These are phyloP conservation scores for Xylaria polymorpha DNA, from an alignment of 2,329 filamentous ascomycete species.

Conservation along the genomic window DNA sequence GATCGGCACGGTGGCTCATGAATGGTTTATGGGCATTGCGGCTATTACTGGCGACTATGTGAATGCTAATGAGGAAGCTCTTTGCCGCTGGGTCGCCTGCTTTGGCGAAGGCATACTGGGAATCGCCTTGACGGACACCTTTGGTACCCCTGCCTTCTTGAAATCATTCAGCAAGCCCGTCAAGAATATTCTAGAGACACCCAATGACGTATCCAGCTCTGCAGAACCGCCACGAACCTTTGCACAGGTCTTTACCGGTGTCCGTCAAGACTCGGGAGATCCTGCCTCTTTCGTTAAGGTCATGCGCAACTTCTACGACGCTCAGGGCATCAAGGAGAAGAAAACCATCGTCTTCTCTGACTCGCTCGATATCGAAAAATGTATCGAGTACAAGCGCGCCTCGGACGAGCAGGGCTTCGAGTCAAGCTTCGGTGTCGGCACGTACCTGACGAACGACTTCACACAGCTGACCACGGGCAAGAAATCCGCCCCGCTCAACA, in stretches of 20 bases:
- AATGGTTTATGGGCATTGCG: conserved; percentile 99
- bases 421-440: conserved; percentile 93
- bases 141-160: conserved; percentile 91
- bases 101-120: conserved; percentile 87
- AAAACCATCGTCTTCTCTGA: conserved; percentile 97
- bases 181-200: conserved; percentile 57
- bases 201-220: conserved; percentile 50
- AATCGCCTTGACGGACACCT: conserved; percentile 95
- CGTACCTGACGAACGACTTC: conserved; percentile 96
- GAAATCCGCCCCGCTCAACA: conserved; percentile 93
- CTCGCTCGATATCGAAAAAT: conserved; percentile 89
- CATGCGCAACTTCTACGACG: conserved; percentile 84
- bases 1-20: conserved; percentile 90
- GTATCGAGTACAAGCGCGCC: conserved; percentile 87
- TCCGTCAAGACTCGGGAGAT: conserved; percentile 91
- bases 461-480: conserved; percentile 74
- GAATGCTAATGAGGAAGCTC: conserved; percentile 82
- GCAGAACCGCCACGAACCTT: conserved; percentile 70
- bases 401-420: conserved; percentile 84
- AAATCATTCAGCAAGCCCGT: conserved; percentile 80
- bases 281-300: conserved; percentile 81
- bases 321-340: conserved; percentile 77
- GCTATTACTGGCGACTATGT: conserved; percentile 89
- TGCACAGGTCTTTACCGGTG: conserved; percentile 83
- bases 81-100: conserved; percentile 89